Conservation (phyloP, 176 grass and related monocot genomes). For the Ensete glaucum region DNA sequence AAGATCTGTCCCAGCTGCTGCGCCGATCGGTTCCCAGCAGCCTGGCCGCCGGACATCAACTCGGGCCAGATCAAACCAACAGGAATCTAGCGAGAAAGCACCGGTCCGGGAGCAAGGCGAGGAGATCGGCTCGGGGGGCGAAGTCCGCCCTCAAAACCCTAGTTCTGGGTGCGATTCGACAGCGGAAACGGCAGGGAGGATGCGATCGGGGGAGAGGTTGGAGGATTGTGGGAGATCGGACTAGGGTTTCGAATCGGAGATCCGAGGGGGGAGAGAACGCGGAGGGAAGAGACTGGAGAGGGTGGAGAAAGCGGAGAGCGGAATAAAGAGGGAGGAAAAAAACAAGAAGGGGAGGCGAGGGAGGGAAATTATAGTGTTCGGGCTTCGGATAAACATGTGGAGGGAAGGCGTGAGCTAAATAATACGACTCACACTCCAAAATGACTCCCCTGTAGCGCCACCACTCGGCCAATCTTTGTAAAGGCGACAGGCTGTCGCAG, state of each 20-base stretch:
- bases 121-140: background rate
- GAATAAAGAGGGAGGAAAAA: background rate
- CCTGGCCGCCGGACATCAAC: constrained; percentile 45
- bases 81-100: background rate
- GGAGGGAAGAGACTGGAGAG: background rate
- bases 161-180: background rate
- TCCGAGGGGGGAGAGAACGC: background rate
- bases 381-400: constrained; percentile 12
- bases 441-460: background rate
- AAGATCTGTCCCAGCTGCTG: constrained; percentile 40
- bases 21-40: constrained; percentile 16
- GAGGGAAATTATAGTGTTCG: constrained; percentile 17
- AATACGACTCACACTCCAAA: background rate
- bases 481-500: background rate
- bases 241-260: background rate
- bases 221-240: background rate
- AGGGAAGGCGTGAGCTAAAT: constrained; percentile 11
- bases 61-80: background rate
- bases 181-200: background rate
- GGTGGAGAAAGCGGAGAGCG: background rate
- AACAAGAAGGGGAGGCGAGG: background rate
- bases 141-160: background rate
- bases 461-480: background rate
- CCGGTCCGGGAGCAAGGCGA: background rate
- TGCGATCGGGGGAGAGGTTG: background rate